These are phyloP conservation scores for Lepidium campestre DNA, from an alignment of 441 rosid genomes.

Conservation along the genomic window DNA sequence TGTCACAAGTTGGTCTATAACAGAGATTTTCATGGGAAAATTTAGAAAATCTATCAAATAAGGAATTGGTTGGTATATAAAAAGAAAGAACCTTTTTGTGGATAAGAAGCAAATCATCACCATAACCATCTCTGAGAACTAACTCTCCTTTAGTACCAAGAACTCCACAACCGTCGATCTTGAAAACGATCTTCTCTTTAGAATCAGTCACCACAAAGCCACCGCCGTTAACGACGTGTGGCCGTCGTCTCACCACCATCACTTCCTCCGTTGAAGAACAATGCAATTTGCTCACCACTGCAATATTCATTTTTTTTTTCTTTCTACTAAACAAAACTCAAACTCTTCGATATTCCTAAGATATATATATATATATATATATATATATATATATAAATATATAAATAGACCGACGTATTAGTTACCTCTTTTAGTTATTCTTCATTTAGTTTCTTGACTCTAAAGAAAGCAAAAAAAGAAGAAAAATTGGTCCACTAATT, in stretches of 20 bases:
- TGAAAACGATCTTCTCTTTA: conserved; percentile 54
- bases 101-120: conserved; percentile 60
- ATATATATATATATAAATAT: conserved; percentile 10
- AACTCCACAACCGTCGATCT: conserved; percentile 78
- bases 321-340: conserved; percentile 2
- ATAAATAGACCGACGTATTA: background rate
- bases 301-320: conserved; percentile 1
- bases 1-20: background rate
- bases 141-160: conserved; percentile 64
- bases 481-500: conserved; percentile 15
- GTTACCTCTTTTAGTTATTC: background rate
- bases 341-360: background rate
- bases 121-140: conserved; percentile 44
- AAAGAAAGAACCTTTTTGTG: conserved; percentile 50
- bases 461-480: conserved; percentile 9
- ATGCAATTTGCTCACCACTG: conserved; percentile 60
- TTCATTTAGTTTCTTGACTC: conserved; percentile 16
- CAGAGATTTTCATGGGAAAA: background rate
- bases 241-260: conserved; percentile 67
- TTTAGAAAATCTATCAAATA: background rate
- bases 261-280: conserved; percentile 45
- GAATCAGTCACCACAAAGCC: conserved; percentile 76
- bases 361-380: conserved; percentile 8
- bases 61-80: background rate
- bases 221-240: conserved; percentile 64